These are phyloP conservation scores for Cutaneotrichosporon sp. DNA, from an alignment of 1,284 basidiomycete genomes.

Conservation along the genomic window DNA sequence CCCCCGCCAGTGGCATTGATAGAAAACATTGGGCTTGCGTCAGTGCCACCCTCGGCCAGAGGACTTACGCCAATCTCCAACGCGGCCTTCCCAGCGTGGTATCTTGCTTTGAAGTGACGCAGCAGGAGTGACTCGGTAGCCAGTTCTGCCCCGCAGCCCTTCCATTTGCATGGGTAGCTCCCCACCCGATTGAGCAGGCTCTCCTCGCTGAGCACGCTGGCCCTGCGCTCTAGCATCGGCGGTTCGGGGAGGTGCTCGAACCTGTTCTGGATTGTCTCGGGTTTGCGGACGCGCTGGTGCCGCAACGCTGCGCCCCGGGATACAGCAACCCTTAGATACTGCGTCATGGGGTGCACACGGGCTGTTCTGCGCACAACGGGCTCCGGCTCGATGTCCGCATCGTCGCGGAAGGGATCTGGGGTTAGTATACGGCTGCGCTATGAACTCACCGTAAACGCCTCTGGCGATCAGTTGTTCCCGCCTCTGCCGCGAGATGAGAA, in stretches of 20 bases:
- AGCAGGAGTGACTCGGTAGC: conserved; percentile 27
- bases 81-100: conserved; percentile 24
- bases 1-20: conserved; percentile 30
- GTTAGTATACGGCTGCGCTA: neutral
- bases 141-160: conserved; percentile 34
- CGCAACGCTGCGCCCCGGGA: neutral
- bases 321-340: neutral
- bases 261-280: conserved; percentile 26
- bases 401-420: conserved; percentile 13
- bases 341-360: neutral
- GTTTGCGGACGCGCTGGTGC: conserved; percentile 17
- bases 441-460: conserved; percentile 10
- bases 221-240: conserved; percentile 25
- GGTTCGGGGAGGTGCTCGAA: conserved; percentile 28
- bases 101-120: conserved; percentile 22
- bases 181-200: conserved; percentile 25
- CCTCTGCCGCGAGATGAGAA: conserved; percentile 5
- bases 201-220: conserved; percentile 21
- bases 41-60: neutral
- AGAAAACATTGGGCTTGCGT: neutral
- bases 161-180: conserved; percentile 31
- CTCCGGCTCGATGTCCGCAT: neutral
- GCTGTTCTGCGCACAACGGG: neutral
- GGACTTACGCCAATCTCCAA: conserved; percentile 21
- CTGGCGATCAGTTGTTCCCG: conserved; percentile 11